Conservation (phyloP, 495 filamentous ascomycete genomes). For the Penicillium mononematosum region DNA sequence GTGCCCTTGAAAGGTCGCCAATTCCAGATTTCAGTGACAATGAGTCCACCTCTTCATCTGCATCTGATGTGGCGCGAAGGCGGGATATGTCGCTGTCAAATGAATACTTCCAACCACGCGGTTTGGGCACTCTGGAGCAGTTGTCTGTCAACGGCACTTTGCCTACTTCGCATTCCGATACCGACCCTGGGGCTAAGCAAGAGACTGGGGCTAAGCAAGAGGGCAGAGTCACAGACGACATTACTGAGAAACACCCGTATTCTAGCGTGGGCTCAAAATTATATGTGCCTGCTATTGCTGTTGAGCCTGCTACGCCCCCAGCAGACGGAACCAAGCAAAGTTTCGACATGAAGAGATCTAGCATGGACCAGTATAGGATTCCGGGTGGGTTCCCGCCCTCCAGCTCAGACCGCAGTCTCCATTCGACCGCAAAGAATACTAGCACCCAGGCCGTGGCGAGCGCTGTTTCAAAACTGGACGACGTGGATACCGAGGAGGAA, state of each 20-base stretch:
- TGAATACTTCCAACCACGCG: conserved; percentile 3
- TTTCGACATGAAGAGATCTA: conserved; percentile 39
- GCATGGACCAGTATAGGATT: conserved; percentile 36
- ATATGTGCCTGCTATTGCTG: conserved; percentile 45
- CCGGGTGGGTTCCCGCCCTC: conserved; percentile 40
- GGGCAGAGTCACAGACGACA: not conserved
- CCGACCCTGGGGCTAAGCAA: not conserved
- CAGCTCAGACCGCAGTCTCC: conserved; percentile 26
- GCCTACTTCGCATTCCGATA: not conserved
- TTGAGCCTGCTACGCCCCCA: conserved; percentile 29
- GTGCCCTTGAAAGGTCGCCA: conserved; percentile 17
- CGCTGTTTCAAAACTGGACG: conserved; percentile 20
- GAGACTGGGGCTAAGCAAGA: conserved; percentile 9
- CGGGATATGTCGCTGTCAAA: conserved; percentile 47
- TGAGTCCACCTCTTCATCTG: conserved; percentile 39
- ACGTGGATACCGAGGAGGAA: conserved; percentile 48
- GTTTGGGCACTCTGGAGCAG: conserved; percentile 19
- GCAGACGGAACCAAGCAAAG: conserved; percentile 26
- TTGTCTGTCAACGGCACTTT: conserved; percentile 13
- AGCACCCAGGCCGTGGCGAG: conserved; percentile 13
- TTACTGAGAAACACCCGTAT: conserved; percentile 11
- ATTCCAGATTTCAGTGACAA: conserved; percentile 38
- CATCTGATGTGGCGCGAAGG: conserved; percentile 23
- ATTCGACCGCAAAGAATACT: conserved; percentile 8
- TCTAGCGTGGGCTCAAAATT: conserved; percentile 13